phyloP scores from a whole-genome alignment of 495 filamentous ascomycete species.

The Chlorociboria aeruginascens region DNA sequence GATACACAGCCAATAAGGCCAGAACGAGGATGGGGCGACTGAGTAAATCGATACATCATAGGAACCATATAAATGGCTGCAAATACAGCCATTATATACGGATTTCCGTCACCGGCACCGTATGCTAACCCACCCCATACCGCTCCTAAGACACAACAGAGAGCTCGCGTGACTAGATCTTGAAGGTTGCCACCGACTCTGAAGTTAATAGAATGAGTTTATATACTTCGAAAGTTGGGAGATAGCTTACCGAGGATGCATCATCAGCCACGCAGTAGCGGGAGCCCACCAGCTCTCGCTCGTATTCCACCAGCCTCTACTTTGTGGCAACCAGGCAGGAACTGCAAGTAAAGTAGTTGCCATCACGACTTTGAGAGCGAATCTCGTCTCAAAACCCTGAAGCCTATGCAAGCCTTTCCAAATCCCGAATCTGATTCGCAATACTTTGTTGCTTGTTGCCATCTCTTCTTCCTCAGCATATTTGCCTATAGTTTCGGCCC shows the following conservation, averaged over 20 bases:
- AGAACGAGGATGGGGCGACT: slow-evolving; percentile 37
- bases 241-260: slow-evolving; percentile 32
- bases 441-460: slow-evolving; percentile 15
- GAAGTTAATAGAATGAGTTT: slow-evolving; percentile 1
- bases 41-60: slow-evolving; percentile 45
- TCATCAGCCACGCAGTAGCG: slow-evolving; percentile 45
- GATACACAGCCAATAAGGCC: slow-evolving; percentile 32
- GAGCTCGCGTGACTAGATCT: slow-evolving; percentile 35
- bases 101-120: slow-evolving; percentile 35
- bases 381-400: slow-evolving; percentile 45
- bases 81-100: slow-evolving; percentile 43
- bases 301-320: slow-evolving; percentile 37
- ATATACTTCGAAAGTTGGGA: background rate
- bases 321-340: slow-evolving; percentile 36
- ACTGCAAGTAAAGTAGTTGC: slow-evolving; percentile 37
- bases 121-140: slow-evolving; percentile 42
- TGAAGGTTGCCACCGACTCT: slow-evolving; percentile 44
- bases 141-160: slow-evolving; percentile 35
- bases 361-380: slow-evolving; percentile 42
- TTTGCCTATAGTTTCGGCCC: slow-evolving; percentile 16
- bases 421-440: slow-evolving; percentile 27
- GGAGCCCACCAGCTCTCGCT: slow-evolving; percentile 46
- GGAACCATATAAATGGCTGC: slow-evolving; percentile 43
- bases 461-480: slow-evolving; percentile 18
- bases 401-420: slow-evolving; percentile 40